Conservation (phyloP, 2,329 filamentous ascomycete genomes). For the Nemania serpens region DNA sequence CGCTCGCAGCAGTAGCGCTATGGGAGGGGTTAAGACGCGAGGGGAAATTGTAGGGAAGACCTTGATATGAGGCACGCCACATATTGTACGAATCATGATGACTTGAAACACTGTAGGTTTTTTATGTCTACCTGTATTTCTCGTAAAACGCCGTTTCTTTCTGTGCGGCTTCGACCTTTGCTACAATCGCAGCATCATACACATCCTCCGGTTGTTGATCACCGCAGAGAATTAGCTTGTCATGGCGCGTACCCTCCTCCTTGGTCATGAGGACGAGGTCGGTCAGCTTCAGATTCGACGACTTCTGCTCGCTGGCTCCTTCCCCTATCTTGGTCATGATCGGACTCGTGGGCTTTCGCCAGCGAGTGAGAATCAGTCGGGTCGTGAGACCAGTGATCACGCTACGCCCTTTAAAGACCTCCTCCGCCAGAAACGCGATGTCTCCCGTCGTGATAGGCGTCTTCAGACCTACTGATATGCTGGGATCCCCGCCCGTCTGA, state of each 20-base stretch:
- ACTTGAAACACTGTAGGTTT: constrained; percentile 7
- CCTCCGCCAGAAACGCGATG: constrained; percentile 85
- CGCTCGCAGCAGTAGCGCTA: constrained; percentile 61
- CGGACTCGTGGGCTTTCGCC: constrained; percentile 67
- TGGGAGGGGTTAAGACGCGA: constrained; percentile 61
- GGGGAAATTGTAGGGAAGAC: constrained; percentile 35
- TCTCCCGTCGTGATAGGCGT: constrained; percentile 79
- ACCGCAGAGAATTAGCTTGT: constrained; percentile 76
- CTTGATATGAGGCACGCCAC: background rate
- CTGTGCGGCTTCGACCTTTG: constrained; percentile 68
- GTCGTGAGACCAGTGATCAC: constrained; percentile 81
- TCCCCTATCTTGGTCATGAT: constrained; percentile 66
- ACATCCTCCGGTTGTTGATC: constrained; percentile 70
- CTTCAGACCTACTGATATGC: constrained; percentile 71
- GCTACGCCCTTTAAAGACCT: constrained; percentile 84
- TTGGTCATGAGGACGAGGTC: constrained; percentile 45
- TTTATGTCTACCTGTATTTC: constrained; percentile 48
- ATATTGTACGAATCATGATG: constrained; percentile 1
- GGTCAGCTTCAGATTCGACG: constrained; percentile 59
- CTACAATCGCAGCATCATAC: constrained; percentile 71
- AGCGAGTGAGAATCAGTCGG: constrained; percentile 77
- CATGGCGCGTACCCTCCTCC: constrained; percentile 62
- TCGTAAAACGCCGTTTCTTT: constrained; percentile 69
- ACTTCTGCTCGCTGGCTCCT: constrained; percentile 75
- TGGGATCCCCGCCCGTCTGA: constrained; percentile 49